Base-by-base conservation (phyloP, 192 early-diverging fungal genomes). In the Backusella liffmaniae region DNA sequence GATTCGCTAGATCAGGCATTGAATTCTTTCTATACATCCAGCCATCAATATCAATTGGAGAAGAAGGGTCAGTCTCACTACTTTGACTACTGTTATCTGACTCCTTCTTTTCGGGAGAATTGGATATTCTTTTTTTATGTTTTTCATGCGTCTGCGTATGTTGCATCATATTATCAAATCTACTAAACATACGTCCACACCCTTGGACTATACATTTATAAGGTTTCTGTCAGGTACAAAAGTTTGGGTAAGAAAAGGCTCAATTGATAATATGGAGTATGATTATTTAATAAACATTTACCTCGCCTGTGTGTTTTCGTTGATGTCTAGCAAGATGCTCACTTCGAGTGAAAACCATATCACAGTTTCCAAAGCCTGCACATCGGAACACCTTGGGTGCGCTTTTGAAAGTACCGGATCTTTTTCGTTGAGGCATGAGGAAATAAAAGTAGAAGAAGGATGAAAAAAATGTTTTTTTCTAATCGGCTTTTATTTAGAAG, bases 131-230 rank as follows among this genome's bases (percentile, higher is more conserved):
- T 62, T 62, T 62, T 37, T 42, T 69, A 41, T 23, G 15, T 18
- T 41, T 36, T 36, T 36, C 73, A 76, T 91, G 90, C 56, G 88
- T 91, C 30, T 89, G 88, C 29, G 88, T 88, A 66, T 91, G 90
- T 76, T 91, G 90, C 81, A 91, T 90, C 90, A 91, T 91, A 65
- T 91, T 91, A 77, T 91, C 90, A 49, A 88, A 91, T n/a, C 90
- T 88, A 78, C 90, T 91, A 69, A 91, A 91, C 32, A 84, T 82
- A 39, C 89, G 85, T 74, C 81, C 82, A 68, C 90, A 91, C 23
- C 75, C 82, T 15, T 86, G 82, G 16, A 87, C 79, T 41, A 89
- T 83, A 67, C 90, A 91, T 66, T 86, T 84, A 80, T 89, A 91
- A 5, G 90, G 90, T 76, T 91, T 91, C 75, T 91, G 73, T 23